Conservation (phyloP, 2,329 filamentous ascomycete species). For the Cladosporium phlei region DNA sequence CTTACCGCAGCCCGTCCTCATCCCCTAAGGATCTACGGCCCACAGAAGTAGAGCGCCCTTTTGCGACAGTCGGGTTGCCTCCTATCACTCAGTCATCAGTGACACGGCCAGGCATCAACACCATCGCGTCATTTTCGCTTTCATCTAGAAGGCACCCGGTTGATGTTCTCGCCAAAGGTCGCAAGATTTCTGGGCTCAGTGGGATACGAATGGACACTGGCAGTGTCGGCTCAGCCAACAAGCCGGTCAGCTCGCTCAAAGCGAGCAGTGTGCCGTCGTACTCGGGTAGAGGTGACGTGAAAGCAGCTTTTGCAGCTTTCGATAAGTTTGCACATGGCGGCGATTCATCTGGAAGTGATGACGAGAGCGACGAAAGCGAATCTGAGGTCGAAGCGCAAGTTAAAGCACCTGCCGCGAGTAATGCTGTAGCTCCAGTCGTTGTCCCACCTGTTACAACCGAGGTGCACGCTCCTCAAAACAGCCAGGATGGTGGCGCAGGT, state of each 20-base stretch:
- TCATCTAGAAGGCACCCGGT: background rate
- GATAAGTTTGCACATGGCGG: slow-evolving; percentile 15
- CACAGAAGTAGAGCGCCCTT: no score
- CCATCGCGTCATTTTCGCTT: slow-evolving; percentile 6
- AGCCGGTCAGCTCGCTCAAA: slow-evolving; percentile 1
- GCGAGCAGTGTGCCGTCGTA: slow-evolving; percentile 12
- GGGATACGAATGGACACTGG: slow-evolving; percentile 1
- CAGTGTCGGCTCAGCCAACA: background rate
- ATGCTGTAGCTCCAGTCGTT: background rate
- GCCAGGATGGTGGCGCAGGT: no score
- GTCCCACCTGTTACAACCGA: no score
- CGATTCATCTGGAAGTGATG: slow-evolving; percentile 13
- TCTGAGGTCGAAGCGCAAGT: slow-evolving; percentile 1
- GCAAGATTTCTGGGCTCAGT: background rate
- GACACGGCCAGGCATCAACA: background rate
- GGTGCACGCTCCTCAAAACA: no score
- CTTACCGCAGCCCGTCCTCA: background rate
- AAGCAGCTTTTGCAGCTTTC: slow-evolving; percentile 17
- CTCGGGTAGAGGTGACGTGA: slow-evolving; percentile 2
- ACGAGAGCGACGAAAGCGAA: slow-evolving; percentile 7
- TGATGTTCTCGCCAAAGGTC: background rate
- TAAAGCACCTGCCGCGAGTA: no score
- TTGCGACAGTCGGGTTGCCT: background rate
- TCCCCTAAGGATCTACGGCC: no score
- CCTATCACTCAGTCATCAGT: background rate